Evolutionary conservation across 108 stramenopile genomes (phyloP).

Genomic region (Epithemia pelagica): DNA sequence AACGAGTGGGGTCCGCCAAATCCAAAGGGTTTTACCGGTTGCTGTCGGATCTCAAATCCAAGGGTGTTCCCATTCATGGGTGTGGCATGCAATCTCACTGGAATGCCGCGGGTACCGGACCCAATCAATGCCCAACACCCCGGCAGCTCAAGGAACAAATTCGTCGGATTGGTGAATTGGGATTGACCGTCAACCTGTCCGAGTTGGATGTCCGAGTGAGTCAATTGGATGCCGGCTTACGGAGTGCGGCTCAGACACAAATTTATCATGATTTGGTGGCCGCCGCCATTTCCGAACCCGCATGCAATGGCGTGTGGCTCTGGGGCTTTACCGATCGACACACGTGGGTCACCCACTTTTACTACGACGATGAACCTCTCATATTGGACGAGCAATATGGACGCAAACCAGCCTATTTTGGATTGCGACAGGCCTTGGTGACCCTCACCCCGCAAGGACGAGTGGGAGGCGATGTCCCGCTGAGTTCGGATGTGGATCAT

Average conservation of each 20-base stretch:
- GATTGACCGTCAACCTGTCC: slow-evolving; percentile 84
- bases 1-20: slow-evolving; percentile 65
- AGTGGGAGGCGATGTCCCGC: slow-evolving; percentile 42
- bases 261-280: slow-evolving; percentile 83
- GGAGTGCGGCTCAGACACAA: slow-evolving; percentile 54
- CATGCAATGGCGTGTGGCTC: slow-evolving; percentile 82
- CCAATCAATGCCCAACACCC: slow-evolving; percentile 77
- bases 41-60: slow-evolving; percentile 52
- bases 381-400: slow-evolving; percentile 73
- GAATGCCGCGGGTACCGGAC: slow-evolving; percentile 68
- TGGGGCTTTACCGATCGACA: slow-evolving; percentile 91
- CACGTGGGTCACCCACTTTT: slow-evolving; percentile 86
- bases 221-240: slow-evolving; percentile 37
- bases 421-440: slow-evolving; percentile 54
- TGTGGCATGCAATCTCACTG: slow-evolving; percentile 90
- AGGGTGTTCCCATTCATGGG: slow-evolving; percentile 80
- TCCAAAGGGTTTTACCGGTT: slow-evolving; percentile 80
- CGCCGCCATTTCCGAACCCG: slow-evolving; percentile 81
- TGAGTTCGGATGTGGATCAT: slow-evolving; percentile 42
- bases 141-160: slow-evolving; percentile 85
- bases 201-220: slow-evolving; percentile 91
- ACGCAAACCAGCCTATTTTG: slow-evolving; percentile 58
- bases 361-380: slow-evolving; percentile 71
- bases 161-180: slow-evolving; percentile 77
- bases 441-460: slow-evolving; percentile 51